Evolutionary conservation across 163 green algal species (phyloP).

Genomic region (Chlorella variabilis): DNA sequence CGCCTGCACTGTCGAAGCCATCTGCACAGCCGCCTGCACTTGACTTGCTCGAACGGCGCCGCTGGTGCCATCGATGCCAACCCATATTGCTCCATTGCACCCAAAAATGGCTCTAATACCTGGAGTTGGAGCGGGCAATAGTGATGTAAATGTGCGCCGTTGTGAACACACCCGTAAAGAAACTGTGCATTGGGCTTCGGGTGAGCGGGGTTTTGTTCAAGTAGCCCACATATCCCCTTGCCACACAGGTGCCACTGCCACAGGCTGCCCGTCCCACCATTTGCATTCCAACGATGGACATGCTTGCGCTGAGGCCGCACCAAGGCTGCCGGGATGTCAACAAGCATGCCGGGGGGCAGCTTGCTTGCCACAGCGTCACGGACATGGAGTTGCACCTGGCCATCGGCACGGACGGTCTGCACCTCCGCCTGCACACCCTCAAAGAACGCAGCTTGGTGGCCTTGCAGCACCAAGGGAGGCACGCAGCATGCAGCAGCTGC

Average conservation of each 20-base stretch:
- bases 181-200: no score
- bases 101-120: neutral
- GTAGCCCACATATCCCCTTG: no score
- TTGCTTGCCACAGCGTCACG: conserved; percentile 29
- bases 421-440: conserved; percentile 20
- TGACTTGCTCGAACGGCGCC: neutral
- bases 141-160: no score
- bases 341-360: conserved; percentile 6
- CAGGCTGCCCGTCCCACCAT: neutral
- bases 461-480: neutral
- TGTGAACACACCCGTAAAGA: no score
- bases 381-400: conserved; percentile 27
- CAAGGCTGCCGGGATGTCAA: neutral
- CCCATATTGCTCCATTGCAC: neutral
- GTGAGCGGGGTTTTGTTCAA: no score
- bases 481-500: neutral
- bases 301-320: conserved; percentile 21
- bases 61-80: neutral
- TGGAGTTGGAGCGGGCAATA: neutral
- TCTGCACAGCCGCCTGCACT: neutral
- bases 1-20: neutral
- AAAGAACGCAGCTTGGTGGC: neutral
- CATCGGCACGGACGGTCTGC: conserved; percentile 23
- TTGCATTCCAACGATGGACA: neutral
- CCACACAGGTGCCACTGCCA: neutral